Conservation (phyloP, 345 rosid genomes). For the Pistacia vera region DNA sequence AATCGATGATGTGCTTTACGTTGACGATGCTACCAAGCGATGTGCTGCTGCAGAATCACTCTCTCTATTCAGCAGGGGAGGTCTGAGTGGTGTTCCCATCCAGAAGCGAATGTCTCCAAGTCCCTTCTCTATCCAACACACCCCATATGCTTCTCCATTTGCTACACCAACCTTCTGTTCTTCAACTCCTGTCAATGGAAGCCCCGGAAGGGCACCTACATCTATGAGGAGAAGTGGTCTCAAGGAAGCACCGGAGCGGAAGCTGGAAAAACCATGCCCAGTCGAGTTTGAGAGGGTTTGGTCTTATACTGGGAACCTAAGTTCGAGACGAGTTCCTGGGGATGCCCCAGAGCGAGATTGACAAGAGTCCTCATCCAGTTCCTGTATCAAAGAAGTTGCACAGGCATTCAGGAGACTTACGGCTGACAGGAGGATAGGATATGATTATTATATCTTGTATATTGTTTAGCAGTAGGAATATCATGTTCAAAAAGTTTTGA, state of each 20-base stretch:
- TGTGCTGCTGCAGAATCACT: slow-evolving; percentile 60
- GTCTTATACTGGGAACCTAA: slow-evolving; percentile 78
- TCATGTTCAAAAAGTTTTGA: slow-evolving; percentile 31
- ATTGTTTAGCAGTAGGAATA: slow-evolving; percentile 38
- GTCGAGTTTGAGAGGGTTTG: slow-evolving; percentile 66
- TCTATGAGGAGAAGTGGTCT: slow-evolving; percentile 36
- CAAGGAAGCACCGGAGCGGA: slow-evolving; percentile 47
- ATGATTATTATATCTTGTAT: slow-evolving; percentile 33
- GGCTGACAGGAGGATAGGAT: slow-evolving; percentile 8
- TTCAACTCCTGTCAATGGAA: slow-evolving; percentile 51
- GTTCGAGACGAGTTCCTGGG: slow-evolving; percentile 63
- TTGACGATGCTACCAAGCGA: slow-evolving; percentile 69
- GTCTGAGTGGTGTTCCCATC: slow-evolving; percentile 59
- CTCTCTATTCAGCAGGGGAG: slow-evolving; percentile 66
- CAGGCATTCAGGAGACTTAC: neutral
- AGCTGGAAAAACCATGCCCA: slow-evolving; percentile 32
- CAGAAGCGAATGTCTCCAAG: slow-evolving; percentile 78
- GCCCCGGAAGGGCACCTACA: slow-evolving; percentile 58
- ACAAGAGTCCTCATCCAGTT: slow-evolving; percentile 17
- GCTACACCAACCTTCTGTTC: slow-evolving; percentile 70
- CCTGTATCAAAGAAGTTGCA: slow-evolving; percentile 10
- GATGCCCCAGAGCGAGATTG: slow-evolving; percentile 90
- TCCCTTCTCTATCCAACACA: slow-evolving; percentile 66
- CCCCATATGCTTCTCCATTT: slow-evolving; percentile 70
- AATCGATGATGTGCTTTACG: slow-evolving; percentile 92